A percentile compares a stretch with the other conserved stretches of the same genome.
Evolutionary conservation across 2,329 filamentous ascomycete species (phyloP).

Genomic region (Stromatinia cepivora): DNA sequence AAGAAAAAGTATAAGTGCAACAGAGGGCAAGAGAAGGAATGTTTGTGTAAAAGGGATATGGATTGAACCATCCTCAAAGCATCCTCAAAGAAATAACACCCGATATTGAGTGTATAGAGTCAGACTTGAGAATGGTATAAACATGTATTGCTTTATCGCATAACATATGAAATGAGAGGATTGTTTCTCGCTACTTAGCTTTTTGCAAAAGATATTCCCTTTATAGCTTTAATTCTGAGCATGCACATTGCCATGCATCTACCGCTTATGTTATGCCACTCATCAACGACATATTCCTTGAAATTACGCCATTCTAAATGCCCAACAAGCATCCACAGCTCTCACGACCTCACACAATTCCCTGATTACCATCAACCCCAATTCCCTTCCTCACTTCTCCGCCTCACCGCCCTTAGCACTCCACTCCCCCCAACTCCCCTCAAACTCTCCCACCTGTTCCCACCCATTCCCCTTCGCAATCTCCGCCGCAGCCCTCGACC

Average conservation of each 20-base stretch:
- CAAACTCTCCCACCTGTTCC: conserved; percentile 68
- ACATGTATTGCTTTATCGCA: too few species aligned
- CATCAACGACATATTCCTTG: neutral
- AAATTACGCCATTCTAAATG: too few species aligned
- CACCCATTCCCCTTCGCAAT: conserved; percentile 79
- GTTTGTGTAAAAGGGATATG: too few species aligned
- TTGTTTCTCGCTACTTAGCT: too few species aligned
- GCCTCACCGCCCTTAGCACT: conserved; percentile 61
- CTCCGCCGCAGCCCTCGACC: conserved; percentile 73
- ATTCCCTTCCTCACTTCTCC: conserved; percentile 19
- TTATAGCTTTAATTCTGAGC: neutral
- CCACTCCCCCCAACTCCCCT: conserved; percentile 84
- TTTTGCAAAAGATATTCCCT: neutral
- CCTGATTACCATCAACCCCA: neutral
- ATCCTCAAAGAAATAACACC: too few species aligned
- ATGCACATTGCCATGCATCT: neutral
- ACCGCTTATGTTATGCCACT: neutral
- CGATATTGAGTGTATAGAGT: too few species aligned
- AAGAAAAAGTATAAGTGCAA: too few species aligned
- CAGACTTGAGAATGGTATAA: too few species aligned
- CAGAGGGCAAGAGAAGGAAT: too few species aligned
- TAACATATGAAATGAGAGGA: too few species aligned
- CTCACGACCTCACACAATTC: neutral
- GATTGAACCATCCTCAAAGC: too few species aligned
- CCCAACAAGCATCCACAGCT: neutral